Base-by-base conservation (phyloP, 306 rosid genomes). In the Prunus padus region DNA sequence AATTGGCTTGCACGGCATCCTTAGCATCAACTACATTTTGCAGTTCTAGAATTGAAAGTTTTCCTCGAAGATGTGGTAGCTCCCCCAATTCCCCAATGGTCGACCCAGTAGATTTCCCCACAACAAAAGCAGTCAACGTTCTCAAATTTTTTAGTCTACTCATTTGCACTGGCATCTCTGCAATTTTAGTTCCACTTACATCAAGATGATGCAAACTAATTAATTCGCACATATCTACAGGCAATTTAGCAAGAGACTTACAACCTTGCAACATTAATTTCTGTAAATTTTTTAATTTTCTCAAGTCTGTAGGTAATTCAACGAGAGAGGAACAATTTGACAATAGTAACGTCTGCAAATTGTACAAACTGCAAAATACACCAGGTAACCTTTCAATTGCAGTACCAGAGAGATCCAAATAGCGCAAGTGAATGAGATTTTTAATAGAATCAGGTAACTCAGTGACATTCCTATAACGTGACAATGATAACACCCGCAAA, bases 1-100 rank as follows among this genome's bases (percentile, higher is more conserved):
- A 31, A 33, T 76, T 76, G 20, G 77, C 84, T 16, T 30, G 47
- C 23, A 23, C 4, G 13, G 37, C 81, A 71, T 76, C 78, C 12
- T 0, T 25, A 46, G 46, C 18, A 65, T 65, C 11, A 3, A n/a
- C 26, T 2, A 76, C 66, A 57, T 81, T 72, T 47, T 76, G 59
- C 0, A 81, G 1, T 59, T 74, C 52, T 11, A 37, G 37, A 8
- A 81, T 57, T 1, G 45, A 37, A 10, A 72, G 26, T 8, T 11
- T 69, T 26, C 75, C 75, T 20, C 8, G 18, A 28, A 76, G 67
- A 33, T 46, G 5, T 2, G 13, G 8, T 3, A 81, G 55, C 26
- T 59, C 33, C 23, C 65, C 3, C 46, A 72, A 0, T 30, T 63
- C 47, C 20, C 16, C 37, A 10, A 63, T 47, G 49, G 31, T 0